Conservation (phyloP, 768 basidiomycete genomes). For the Amanita subjunquillea region DNA sequence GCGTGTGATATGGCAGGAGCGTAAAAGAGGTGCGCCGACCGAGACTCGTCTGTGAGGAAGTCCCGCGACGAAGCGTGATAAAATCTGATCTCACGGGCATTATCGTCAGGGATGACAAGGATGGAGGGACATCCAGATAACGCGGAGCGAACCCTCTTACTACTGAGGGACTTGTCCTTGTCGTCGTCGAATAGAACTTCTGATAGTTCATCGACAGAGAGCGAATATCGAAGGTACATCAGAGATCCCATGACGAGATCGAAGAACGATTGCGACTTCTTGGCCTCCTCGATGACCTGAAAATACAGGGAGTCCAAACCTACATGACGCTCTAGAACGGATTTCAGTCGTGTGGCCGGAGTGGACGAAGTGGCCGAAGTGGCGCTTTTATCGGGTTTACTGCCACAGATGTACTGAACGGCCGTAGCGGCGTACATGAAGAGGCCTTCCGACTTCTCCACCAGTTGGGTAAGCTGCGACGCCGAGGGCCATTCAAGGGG, state of each 20-base stretch:
- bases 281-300: conserved; percentile 5
- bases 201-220: not conserved
- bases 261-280: not conserved
- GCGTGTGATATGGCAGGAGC: conserved; percentile 2
- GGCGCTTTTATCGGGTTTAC: not conserved
- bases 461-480: not conserved
- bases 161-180: not conserved
- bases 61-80: conserved; percentile 4
- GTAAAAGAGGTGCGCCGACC: conserved; percentile 3
- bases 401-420: conserved; percentile 1
- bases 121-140: not conserved
- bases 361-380: no score
- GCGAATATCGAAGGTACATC: conserved; percentile 5
- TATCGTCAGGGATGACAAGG: not conserved
- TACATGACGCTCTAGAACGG: not conserved
- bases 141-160: not conserved
- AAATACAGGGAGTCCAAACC: conserved; percentile 4
- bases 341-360: not conserved
- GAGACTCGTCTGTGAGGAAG: conserved; percentile 2
- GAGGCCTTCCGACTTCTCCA: conserved; percentile 4
- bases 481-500: not conserved
- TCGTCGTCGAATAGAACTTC: not conserved
- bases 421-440: conserved; percentile 3
- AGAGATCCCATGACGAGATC: conserved; percentile 2
- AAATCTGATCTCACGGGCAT: not conserved